These are phyloP conservation scores for Amanita jacksonii DNA, from an alignment of 768 basidiomycete species.

Conservation along the genomic window DNA sequence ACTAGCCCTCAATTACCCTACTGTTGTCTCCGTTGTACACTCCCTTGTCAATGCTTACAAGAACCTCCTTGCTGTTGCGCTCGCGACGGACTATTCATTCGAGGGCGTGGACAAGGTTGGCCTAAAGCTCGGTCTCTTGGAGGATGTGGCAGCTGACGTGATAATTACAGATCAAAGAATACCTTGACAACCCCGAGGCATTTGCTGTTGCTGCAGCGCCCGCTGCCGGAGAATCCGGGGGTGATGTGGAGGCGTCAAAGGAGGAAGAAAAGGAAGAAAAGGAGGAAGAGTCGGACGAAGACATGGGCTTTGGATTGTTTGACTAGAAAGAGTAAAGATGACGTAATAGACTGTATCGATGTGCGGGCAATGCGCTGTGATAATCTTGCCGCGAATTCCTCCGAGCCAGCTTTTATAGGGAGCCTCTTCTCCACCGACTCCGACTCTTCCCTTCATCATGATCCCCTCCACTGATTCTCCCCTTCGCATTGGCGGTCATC, in stretches of 20 bases:
- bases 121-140: slow-evolving; percentile 9
- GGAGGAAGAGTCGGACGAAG: slow-evolving; percentile 81
- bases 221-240: too few species aligned
- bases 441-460: slow-evolving; percentile 27
- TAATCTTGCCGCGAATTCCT: neutral
- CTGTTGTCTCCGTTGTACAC: slow-evolving; percentile 88
- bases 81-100: slow-evolving; percentile 91
- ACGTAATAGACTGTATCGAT: slow-evolving; percentile 1
- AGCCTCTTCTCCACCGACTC: neutral
- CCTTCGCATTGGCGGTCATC: slow-evolving; percentile 33
- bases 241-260: slow-evolving; percentile 44
- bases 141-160: slow-evolving; percentile 32
- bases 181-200: slow-evolving; percentile 97
- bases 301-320: slow-evolving; percentile 95
- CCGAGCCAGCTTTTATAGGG: slow-evolving; percentile 3
- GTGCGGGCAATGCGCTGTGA: neutral
- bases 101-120: slow-evolving; percentile 88
- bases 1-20: slow-evolving; percentile 92
- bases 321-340: slow-evolving; percentile 34
- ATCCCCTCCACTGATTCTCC: slow-evolving; percentile 14
- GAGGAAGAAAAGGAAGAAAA: slow-evolving; percentile 74
- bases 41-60: slow-evolving; percentile 99
- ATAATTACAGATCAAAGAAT: slow-evolving; percentile 72
- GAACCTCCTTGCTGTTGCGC: slow-evolving; percentile 85
- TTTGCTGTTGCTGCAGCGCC: slow-evolving; percentile 73